Conservation (phyloP, 2,329 filamentous ascomycete genomes). For the Curvularia verruculosa region DNA sequence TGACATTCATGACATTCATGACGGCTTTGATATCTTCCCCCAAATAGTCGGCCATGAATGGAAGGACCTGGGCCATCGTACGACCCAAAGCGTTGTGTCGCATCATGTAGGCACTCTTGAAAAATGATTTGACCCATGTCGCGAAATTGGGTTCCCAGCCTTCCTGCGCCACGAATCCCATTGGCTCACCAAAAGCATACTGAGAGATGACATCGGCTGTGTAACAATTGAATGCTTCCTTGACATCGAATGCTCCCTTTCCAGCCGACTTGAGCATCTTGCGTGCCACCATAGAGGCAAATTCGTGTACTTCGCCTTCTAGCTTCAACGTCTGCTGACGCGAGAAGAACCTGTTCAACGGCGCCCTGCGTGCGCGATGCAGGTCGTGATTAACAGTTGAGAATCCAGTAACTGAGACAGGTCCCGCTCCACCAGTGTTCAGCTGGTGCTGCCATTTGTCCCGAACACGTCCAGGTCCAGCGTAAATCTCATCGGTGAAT, state of each 20-base stretch:
- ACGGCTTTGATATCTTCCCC: slow-evolving; percentile 35
- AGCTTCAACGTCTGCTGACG: slow-evolving; percentile 38
- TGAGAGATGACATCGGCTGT: slow-evolving; percentile 37
- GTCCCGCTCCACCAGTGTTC: slow-evolving; percentile 35
- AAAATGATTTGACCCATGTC: slow-evolving; percentile 36
- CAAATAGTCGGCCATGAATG: slow-evolving; percentile 35
- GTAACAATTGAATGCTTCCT: slow-evolving; percentile 39
- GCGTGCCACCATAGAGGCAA: slow-evolving; percentile 23
- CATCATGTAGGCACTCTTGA: slow-evolving; percentile 38
- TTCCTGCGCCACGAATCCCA: slow-evolving; percentile 38
- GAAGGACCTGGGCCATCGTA: slow-evolving; percentile 33
- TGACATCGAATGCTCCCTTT: slow-evolving; percentile 32
- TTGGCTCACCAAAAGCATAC: slow-evolving; percentile 35
- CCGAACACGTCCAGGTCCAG: slow-evolving; percentile 28
- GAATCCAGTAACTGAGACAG: slow-evolving; percentile 35
- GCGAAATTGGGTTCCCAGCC: slow-evolving; percentile 37
- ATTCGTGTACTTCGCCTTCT: slow-evolving; percentile 29
- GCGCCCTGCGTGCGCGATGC: slow-evolving; percentile 40
- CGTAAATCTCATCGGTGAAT: slow-evolving; percentile 46
- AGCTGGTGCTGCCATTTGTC: slow-evolving; percentile 35
- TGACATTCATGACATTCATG: slow-evolving; percentile 36
- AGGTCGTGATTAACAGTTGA: slow-evolving; percentile 38
- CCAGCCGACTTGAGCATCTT: slow-evolving; percentile 29
- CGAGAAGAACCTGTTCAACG: slow-evolving; percentile 48
- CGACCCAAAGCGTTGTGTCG: slow-evolving; percentile 32